phyloP scores from a whole-genome alignment of 208 protist species.

The Crithidia bombi region DNA sequence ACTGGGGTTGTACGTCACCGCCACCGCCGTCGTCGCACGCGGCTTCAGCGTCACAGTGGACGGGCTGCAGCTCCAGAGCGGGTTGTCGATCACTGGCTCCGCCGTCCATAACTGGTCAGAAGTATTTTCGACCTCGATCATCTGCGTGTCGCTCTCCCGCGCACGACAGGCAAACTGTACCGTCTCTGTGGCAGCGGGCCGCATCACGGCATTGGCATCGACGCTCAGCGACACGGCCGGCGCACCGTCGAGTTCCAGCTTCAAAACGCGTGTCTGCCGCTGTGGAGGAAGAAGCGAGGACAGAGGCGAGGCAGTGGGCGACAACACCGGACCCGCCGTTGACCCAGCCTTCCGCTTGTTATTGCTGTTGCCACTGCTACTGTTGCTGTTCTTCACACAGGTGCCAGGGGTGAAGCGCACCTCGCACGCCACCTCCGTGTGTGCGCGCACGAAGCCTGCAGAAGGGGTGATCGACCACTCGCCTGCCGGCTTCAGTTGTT shows the following conservation, averaged over 20 bases:
- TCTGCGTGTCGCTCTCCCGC: conserved; percentile 64
- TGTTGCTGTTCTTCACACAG: too few species aligned
- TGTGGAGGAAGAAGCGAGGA: not conserved
- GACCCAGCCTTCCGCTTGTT: conserved; percentile 10
- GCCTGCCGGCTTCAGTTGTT: conserved; percentile 22
- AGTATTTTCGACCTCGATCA: conserved; percentile 86
- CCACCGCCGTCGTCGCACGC: conserved; percentile 54
- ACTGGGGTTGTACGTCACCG: conserved; percentile 91
- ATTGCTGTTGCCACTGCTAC: too few species aligned
- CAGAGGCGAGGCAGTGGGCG: not conserved
- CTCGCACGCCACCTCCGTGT: conserved; percentile 91
- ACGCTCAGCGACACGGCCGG: conserved; percentile 78
- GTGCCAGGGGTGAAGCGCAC: conserved; percentile 81
- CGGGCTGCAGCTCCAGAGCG: conserved; percentile 74
- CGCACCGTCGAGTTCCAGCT: conserved; percentile 83
- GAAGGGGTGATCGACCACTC: conserved; percentile 86
- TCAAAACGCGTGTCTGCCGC: conserved; percentile 40
- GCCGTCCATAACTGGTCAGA: conserved; percentile 82
- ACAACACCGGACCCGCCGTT: not conserved
- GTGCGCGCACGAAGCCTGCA: conserved; percentile 84
- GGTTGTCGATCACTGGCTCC: conserved; percentile 84
- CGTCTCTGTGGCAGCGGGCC: conserved; percentile 64
- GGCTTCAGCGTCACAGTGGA: conserved; percentile 80
- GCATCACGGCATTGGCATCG: conserved; percentile 81
- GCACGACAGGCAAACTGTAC: conserved; percentile 87